Base-by-base conservation (phyloP, 768 basidiomycete genomes). In the Tephrocybe sp. region DNA sequence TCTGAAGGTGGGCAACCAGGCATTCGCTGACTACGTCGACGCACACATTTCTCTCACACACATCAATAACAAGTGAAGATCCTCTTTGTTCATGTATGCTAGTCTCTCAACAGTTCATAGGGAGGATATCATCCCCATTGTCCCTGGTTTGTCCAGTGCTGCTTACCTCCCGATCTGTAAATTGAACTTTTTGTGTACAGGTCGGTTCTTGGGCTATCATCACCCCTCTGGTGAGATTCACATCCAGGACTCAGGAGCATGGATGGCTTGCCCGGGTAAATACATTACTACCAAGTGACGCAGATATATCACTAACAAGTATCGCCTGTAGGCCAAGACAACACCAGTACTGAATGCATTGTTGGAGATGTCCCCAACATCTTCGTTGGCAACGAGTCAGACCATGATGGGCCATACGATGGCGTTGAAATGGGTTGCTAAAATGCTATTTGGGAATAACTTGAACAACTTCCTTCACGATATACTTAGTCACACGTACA, bases 21-120 rank as follows among this genome's bases (percentile, higher is more conserved):
- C 70, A 1, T 87, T 85, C 55, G 83, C 83, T 0, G 55, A 83
- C 59, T 83, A 80, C 56, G 77, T 85, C 41, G 82, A 85, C 54
- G 67, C 74, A 6, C 65, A 79, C 48, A 34, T 73, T 17, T 45
- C 66, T 11, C 56, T 85, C 40, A 81, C 76, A 0, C 84, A 80
- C 58, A 78, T 87, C 56, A 86, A 82, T 59, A 85, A 87, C 67
- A 72, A 64, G 74, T 73, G 30, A 47, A 66, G 49, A 1, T 33
- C n/a, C 14, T 50, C 14, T 31, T 34, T 38, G 19, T 16, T 34
- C 23, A 14, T 16, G 16, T 19, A 4, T 12, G 34, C n/a, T 3
- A 6, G 22, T 45, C 38, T 49, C 30, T 43, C 4, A 47, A 2
- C 22, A 20, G 31, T 17, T 30, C 13, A 46, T 31, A 72, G 72